These are phyloP conservation scores for Solanum chacoense DNA, from an alignment of 305 asterid genomes.

Conservation along the genomic window DNA sequence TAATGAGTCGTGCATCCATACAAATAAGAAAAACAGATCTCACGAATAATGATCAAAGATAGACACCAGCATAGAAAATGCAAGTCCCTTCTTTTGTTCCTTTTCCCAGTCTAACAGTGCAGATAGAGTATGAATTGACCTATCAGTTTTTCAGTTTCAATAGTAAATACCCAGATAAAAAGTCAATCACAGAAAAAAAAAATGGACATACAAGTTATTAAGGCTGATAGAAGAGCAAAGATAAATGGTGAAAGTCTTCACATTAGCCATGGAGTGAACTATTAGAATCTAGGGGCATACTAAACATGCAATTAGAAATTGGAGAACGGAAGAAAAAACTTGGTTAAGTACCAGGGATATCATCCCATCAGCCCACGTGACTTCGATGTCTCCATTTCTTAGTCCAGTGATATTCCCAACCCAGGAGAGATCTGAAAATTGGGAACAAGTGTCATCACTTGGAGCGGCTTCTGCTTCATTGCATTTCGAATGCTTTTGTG, in stretches of 20 bases:
- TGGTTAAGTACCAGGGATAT: slow-evolving; percentile 46
- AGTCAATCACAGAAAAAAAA: background rate
- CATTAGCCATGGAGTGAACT: background rate
- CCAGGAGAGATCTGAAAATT: slow-evolving; percentile 84
- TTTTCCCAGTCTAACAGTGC: background rate
- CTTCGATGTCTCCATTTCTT: slow-evolving; percentile 83
- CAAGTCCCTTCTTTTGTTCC: background rate
- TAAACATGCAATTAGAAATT: background rate
- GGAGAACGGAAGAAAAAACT: background rate
- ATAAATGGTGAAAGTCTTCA: background rate
- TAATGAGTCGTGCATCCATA: background rate
- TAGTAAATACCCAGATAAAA: background rate
- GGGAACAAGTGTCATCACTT: slow-evolving; percentile 28
- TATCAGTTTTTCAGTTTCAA: background rate
- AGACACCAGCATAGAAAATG: background rate
- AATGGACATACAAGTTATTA: background rate
- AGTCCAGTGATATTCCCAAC: slow-evolving; percentile 94
- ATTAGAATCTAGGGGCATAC: background rate
- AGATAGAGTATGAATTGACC: background rate
- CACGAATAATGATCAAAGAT: background rate
- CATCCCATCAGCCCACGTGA: slow-evolving; percentile 98
- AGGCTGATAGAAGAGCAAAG: background rate
- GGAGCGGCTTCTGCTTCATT: slow-evolving; percentile 22
- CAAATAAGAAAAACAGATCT: background rate
- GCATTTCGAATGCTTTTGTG: slow-evolving; percentile 15